Evolutionary conservation across 2,329 filamentous ascomycete species (phyloP), one percentile per base, ranked within the genome.

Genomic region (Zalaria obscura): DNA sequence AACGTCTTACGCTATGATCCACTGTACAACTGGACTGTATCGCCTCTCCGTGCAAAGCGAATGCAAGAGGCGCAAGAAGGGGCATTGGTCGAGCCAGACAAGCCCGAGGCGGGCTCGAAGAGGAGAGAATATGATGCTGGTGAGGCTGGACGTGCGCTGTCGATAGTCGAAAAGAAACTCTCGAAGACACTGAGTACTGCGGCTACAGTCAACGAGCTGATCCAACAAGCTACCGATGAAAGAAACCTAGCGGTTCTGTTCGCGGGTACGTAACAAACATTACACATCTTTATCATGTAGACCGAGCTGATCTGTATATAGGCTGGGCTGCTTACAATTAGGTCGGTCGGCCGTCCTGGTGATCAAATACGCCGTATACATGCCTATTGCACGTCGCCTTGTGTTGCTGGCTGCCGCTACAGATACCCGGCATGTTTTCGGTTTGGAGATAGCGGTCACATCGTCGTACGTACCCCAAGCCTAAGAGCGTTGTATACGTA

Each of bases 1-100:
- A 93, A 98, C 56, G 93, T 98, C 25, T 68, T 99, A 45, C 82
- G 93, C n/a, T 96, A 95, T 62, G 91, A 99, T 68, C 93, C 91
- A 1, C 66, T 99, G 46, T 93, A 96, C 60, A 91, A 79, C 46
- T 99, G 91, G 91, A 89, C 85, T 31, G 79, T 95, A 42, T 91
- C 84, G 7, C 76, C 77, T 0, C 59, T 79, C 10, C 71, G 77
- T 38, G 72, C 78, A 42, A 78, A 75, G 57, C 70, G 72, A 41
- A 80, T 82, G 71, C 78, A 81, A 53, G 75, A 80, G 51, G 75
- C 72, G 5, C 67, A 78, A 36, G 69, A 71, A 34, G 72, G 73
- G 3, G 68, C 66, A 38, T 50, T 48, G 5, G 65, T 55, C 27
- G 62, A 56, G 4, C 64, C 43, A 2, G 58, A 57, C 10, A 52